Conservation (phyloP, 306 rosid genomes). For the Styphnolobium japonicum region DNA sequence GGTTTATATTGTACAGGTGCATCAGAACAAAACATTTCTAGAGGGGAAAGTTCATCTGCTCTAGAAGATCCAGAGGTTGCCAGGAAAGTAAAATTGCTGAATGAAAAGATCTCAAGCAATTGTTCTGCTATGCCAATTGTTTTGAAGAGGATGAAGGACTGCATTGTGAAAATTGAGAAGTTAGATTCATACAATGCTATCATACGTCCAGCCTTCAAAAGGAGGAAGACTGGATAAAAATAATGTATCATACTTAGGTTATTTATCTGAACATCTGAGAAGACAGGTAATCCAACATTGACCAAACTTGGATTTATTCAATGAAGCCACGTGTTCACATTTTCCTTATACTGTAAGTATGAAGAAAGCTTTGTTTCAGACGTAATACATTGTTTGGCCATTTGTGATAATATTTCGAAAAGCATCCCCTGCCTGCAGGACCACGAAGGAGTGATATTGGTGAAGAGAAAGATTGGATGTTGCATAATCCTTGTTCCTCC, state of each 20-base stretch:
- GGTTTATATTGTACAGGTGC: conserved; percentile 31
- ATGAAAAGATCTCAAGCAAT: conserved; percentile 69
- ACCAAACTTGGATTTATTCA: not conserved
- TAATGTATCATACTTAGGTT: not conserved
- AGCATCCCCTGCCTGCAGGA: conserved; percentile 8
- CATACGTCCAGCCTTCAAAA: conserved; percentile 67
- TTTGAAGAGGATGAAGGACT: conserved; percentile 74
- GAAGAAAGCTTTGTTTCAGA: not conserved
- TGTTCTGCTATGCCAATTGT: conserved; percentile 52
- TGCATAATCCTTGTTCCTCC: not conserved
- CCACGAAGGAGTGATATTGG: not conserved
- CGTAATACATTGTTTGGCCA: not conserved
- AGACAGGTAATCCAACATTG: conserved; percentile 4
- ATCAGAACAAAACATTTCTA: conserved; percentile 32
- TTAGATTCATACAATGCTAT: conserved; percentile 51
- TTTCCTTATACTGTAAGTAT: conserved; percentile 17
- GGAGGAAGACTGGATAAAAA: conserved; percentile 46
- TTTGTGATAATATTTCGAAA: conserved; percentile 16
- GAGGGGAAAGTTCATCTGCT: conserved; percentile 16
- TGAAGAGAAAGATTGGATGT: conserved; percentile 7
- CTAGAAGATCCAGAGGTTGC: conserved; percentile 50
- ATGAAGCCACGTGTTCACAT: conserved; percentile 10
- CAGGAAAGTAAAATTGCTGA: conserved; percentile 54
- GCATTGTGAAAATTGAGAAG: conserved; percentile 64
- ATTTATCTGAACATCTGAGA: conserved; percentile 5